Evolutionary conservation across 306 rosid species (phyloP).

Genomic region (Biancaea sappan): DNA sequence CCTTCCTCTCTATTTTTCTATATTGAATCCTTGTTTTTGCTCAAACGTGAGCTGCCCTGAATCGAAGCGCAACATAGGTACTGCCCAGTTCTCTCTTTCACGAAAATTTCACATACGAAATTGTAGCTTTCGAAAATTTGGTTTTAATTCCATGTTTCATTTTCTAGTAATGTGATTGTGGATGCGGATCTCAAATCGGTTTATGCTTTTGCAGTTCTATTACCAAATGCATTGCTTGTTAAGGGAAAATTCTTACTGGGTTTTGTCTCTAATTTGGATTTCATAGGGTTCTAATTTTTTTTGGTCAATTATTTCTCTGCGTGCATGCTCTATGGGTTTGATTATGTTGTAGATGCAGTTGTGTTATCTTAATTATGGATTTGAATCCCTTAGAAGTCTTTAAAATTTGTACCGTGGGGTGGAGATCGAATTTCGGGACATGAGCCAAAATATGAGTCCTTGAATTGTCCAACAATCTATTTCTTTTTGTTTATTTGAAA

Average conservation of each 20-base stretch:
- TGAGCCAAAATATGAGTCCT: conserved; percentile 10
- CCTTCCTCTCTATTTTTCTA: background rate
- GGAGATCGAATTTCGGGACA: conserved; percentile 7
- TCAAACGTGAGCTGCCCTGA: background rate
- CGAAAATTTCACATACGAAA: background rate
- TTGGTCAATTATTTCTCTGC: conserved; percentile 1
- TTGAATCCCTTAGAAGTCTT: conserved; percentile 32
- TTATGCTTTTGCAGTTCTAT: conserved; percentile 28
- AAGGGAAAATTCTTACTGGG: background rate
- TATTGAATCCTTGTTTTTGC: background rate
- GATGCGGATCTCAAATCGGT: conserved; percentile 34
- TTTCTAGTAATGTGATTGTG: conserved; percentile 11
- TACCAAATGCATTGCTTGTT: conserved; percentile 33
- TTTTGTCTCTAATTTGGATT: conserved; percentile 11
- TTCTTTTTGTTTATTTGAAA: conserved; percentile 4
- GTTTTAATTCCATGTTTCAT: conserved; percentile 7
- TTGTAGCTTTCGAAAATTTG: background rate
- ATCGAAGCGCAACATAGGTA: conserved; percentile 27
- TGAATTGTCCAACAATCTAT: conserved; percentile 3
- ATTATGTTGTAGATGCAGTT: conserved; percentile 20
- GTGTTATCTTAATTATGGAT: conserved; percentile 25
- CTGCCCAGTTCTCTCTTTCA: background rate
- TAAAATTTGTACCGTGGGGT: background rate
- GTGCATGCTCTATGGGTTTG: conserved; percentile 14
- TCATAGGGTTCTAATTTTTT: conserved; percentile 13